Percentiles rank a stretch among this genome's conserved stretches.
Conservation (phyloP, 2,329 filamentous ascomycete species). For the Xylaria multiplex region DNA sequence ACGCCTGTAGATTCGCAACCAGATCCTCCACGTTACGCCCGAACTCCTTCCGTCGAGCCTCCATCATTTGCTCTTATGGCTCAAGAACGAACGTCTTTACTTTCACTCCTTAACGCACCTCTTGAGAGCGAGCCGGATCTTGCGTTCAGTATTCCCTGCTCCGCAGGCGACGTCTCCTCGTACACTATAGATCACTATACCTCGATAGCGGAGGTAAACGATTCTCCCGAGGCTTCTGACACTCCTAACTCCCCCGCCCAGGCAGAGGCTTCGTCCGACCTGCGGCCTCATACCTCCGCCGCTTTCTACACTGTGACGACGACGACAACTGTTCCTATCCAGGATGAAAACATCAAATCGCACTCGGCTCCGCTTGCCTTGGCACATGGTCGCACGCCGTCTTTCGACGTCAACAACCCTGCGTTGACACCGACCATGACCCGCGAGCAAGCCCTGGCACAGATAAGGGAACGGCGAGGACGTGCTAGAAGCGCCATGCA, state of each 20-base stretch:
- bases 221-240: neutral
- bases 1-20: slow-evolving; percentile 46
- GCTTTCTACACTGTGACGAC: slow-evolving; percentile 60
- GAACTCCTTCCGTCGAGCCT: slow-evolving; percentile 71
- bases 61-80: slow-evolving; percentile 66
- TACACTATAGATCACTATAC: slow-evolving; percentile 15
- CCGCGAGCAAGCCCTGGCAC: slow-evolving; percentile 78
- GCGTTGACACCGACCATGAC: slow-evolving; percentile 73
- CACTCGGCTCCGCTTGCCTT: slow-evolving; percentile 42
- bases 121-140: slow-evolving; percentile 53
- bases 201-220: slow-evolving; percentile 24
- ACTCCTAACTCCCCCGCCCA: slow-evolving; percentile 25
- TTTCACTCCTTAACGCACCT: slow-evolving; percentile 69
- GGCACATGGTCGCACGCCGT: slow-evolving; percentile 45
- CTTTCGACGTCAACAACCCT: slow-evolving; percentile 66
- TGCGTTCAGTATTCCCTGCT: slow-evolving; percentile 55
- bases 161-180: slow-evolving; percentile 46
- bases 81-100: slow-evolving; percentile 66
- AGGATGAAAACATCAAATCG: slow-evolving; percentile 54
- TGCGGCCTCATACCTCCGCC: slow-evolving; percentile 59
- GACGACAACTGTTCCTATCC: slow-evolving; percentile 64
- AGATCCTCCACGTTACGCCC: slow-evolving; percentile 58
- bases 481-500: slow-evolving; percentile 75
- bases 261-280: slow-evolving; percentile 16
- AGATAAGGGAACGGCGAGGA: slow-evolving; percentile 77